Evolutionary conservation across 345 rosid genomes (phyloP).

Genomic region (Erodium maritimum): DNA sequence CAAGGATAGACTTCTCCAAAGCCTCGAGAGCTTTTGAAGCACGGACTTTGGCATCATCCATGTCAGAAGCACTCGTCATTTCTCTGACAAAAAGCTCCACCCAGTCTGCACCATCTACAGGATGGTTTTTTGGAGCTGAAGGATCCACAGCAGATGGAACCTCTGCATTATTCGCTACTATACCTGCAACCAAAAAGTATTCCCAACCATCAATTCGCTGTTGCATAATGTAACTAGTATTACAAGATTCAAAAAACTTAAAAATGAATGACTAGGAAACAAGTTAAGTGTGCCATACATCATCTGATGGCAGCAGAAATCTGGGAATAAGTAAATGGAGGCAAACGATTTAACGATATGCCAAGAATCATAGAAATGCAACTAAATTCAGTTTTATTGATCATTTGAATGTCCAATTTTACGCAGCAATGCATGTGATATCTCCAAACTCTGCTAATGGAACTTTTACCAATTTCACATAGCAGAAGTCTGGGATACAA

Average conservation of each 20-base stretch:
- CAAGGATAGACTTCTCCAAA: slow-evolving; percentile 63
- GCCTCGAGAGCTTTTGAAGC: slow-evolving; percentile 72
- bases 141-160: slow-evolving; percentile 21
- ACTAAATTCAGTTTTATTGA: too few relatives aligned
- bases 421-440: too few relatives aligned
- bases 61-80: slow-evolving; percentile 56
- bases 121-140: slow-evolving; percentile 20
- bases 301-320: too few relatives aligned
- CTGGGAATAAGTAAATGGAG: too few relatives aligned
- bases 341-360: too few relatives aligned
- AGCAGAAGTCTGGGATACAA: too few relatives aligned
- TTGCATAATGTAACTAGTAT: neutral
- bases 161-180: slow-evolving; percentile 19
- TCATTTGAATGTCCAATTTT: too few relatives aligned
- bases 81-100: slow-evolving; percentile 72
- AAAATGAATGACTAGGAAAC: neutral
- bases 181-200: neutral
- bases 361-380: too few relatives aligned
- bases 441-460: too few relatives aligned
- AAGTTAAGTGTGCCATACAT: too few relatives aligned
- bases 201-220: neutral
- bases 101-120: slow-evolving; percentile 61
- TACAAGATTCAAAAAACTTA: neutral
- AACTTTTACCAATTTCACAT: too few relatives aligned
- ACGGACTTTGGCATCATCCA: slow-evolving; percentile 73